A percentile compares a stretch with the other conserved stretches of the same genome.
Conservation (phyloP, 371 early-diverging fungal genomes). For the Mortierella sp. region DNA sequence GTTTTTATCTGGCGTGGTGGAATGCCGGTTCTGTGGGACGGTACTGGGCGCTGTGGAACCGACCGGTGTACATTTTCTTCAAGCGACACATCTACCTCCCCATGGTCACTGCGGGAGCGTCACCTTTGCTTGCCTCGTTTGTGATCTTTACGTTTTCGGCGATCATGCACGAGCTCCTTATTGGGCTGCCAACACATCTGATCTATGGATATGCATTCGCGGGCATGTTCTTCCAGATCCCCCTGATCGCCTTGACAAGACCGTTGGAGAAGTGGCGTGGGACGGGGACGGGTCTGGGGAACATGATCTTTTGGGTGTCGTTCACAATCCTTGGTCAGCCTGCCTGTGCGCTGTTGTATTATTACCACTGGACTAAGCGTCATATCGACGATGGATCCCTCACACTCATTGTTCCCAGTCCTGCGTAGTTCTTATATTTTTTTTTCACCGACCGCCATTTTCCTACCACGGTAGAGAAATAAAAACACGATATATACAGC, state of each 20-base stretch:
- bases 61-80: constrained; percentile 88
- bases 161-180: constrained; percentile 86
- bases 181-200: constrained; percentile 88
- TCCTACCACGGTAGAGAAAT: background rate
- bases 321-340: constrained; percentile 92
- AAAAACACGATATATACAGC: background rate
- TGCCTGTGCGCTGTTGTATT: constrained; percentile 84
- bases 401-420: background rate
- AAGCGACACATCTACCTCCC: constrained; percentile 93
- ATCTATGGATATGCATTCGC: constrained; percentile 87
- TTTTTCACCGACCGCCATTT: background rate
- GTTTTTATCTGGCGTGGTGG: constrained; percentile 95
- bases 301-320: constrained; percentile 91
- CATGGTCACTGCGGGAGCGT: constrained; percentile 65
- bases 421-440: background rate
- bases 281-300: constrained; percentile 86
- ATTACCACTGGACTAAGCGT: constrained; percentile 78
- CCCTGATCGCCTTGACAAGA: constrained; percentile 82
- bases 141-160: constrained; percentile 88
- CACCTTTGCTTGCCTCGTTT: constrained; percentile 68
- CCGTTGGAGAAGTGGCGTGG: constrained; percentile 78
- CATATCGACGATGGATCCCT: constrained; percentile 27
- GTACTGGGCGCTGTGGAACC: constrained; percentile 95
- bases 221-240: constrained; percentile 93
- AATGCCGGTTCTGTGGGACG: constrained; percentile 85